Evolutionary conservation across 352 stramenopile species (phyloP).

Genomic region (Phytophthora boehmeriae): DNA sequence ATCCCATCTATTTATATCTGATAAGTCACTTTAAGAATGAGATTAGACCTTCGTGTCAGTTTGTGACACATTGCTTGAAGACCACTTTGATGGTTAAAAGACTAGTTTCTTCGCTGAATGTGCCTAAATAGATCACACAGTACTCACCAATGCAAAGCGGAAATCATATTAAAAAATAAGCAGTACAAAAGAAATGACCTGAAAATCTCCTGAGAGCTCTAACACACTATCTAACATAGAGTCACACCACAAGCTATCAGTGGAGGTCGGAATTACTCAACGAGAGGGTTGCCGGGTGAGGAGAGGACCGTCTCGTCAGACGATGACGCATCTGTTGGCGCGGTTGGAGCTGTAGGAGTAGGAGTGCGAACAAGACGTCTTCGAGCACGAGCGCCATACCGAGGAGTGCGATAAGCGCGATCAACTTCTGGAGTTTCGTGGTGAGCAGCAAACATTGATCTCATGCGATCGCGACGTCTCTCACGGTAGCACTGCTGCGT

Average conservation of each 20-base stretch:
- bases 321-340: background rate
- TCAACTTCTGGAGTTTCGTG: background rate
- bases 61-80: background rate
- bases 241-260: background rate
- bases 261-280: background rate
- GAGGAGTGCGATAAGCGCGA: background rate
- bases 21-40: too few relatives aligned
- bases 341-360: background rate
- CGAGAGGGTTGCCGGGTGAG: background rate
- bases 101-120: background rate
- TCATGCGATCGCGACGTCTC: background rate
- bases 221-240: background rate
- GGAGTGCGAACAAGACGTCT: background rate
- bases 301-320: background rate
- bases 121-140: background rate
- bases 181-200: background rate
- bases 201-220: background rate
- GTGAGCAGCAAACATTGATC: background rate
- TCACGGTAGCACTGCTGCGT: background rate
- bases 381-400: background rate
- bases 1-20: too few relatives aligned
- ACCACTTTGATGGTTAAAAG: background rate
- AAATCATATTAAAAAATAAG: background rate
- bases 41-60: background rate
- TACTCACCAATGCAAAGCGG: background rate